A percentile compares a stretch with the other conserved stretches of the same genome.
phyloP scores from a whole-genome alignment of 768 basidiomycete species.

The Suillus bovinus region DNA sequence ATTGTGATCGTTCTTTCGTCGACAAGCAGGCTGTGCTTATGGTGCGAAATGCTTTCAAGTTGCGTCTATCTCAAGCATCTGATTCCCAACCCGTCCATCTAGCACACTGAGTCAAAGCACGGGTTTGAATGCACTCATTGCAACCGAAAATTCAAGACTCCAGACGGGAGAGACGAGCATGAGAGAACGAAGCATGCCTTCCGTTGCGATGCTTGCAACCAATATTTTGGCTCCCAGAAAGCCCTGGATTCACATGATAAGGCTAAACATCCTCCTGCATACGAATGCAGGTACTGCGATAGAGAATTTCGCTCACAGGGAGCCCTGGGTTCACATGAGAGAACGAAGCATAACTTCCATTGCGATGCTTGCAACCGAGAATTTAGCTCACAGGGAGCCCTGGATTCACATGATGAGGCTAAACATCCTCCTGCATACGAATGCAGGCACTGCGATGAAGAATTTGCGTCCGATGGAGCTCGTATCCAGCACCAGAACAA shows the following conservation, averaged over 20 bases:
- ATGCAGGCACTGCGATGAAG: slow-evolving; percentile 9
- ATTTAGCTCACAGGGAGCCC: slow-evolving; percentile 11
- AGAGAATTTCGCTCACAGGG: too few species aligned
- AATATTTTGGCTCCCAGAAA: slow-evolving; percentile 8
- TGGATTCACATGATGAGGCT: slow-evolving; percentile 14
- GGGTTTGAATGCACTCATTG: slow-evolving; percentile 18
- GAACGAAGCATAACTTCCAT: slow-evolving; percentile 9
- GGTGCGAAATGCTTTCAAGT: slow-evolving; percentile 14
- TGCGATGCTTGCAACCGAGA: slow-evolving; percentile 10
- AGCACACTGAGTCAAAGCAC: not conserved
- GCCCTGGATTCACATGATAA: slow-evolving; percentile 14
- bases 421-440: slow-evolving; percentile 8
- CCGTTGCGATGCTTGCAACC: slow-evolving; percentile 7
- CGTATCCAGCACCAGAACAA: not conserved
- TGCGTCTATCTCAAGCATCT: too few species aligned
- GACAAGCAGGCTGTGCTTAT: slow-evolving; percentile 10
- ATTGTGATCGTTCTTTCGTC: slow-evolving; percentile 22
- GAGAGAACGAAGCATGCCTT: slow-evolving; percentile 11
- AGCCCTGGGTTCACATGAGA: too few species aligned
- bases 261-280: slow-evolving; percentile 11
- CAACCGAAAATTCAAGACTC: slow-evolving; percentile 9
- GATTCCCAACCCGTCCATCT: not conserved
- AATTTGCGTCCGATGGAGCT: not conserved
- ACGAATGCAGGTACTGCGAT: too few species aligned
- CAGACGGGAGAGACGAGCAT: slow-evolving; percentile 13